Evolutionary conservation across 371 early-diverging fungal species (phyloP), one percentile per base, ranked within the genome.

Genomic region (Actinomucor elegans): DNA sequence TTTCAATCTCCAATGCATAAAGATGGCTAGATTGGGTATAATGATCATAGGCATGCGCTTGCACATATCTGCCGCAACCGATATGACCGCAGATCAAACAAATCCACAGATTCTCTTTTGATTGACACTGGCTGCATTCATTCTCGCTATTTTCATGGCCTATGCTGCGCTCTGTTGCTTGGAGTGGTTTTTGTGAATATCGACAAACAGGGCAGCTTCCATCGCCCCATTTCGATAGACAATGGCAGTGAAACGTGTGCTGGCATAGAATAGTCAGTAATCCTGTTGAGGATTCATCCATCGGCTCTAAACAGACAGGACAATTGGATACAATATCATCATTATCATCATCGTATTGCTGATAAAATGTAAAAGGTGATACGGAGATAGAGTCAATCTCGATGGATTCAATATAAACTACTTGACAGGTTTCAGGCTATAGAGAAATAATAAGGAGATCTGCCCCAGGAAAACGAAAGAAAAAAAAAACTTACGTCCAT

Each of bases 171-270:
- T 40, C 23, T 32, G n/a, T 42, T 17, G 17, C 23, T 46, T n/a
- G n/a, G n/a, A 2, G 11, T 6, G 54, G 24, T 48, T 76, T 79
- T 64, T 77, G 80, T 28, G 86, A 87, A 59, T 92, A 92, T 8
- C 95, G 84, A 66, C 97, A 97, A n/a, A 95, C 92, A 0, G 95
- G 98, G 50, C 98, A 97, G 41, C 89, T 85, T 41, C 88, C 84
- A 61, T 94, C 93, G 18, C 87, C 90, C 98, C 98, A 97, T 59
- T 88, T 90, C 17, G 82, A 81, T 14, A 96, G 54, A 61, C 97
- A 93, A 47, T 84, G 74, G 59, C 92, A 93, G 52, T 96, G 96
- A 61, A 95, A 97, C 1, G 94, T 89, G 57, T 96, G 97, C 47
- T 94, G 93, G 60, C 97, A 97, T n/a, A 93, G 54, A 42, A 93